Base-by-base conservation (phyloP, 148 eudicot species). In the Camellia lanceoleosa region DNA sequence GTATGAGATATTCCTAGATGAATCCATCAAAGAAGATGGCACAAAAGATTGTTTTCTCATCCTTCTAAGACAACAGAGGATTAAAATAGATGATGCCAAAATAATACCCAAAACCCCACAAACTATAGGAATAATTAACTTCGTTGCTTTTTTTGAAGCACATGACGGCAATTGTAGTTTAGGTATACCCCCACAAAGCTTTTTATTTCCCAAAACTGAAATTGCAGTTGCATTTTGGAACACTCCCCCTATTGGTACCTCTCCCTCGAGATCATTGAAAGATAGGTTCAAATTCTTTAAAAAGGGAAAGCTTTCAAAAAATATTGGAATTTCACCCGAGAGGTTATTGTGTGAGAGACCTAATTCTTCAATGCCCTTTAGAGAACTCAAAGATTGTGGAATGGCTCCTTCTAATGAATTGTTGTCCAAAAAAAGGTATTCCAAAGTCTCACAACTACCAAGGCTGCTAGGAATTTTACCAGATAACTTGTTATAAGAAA, bases 321-420 rank as follows among this genome's bases (percentile, higher is more conserved):
- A 84, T 19, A 7, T 54, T 7, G 90, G 90, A 72, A 87, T 86
- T 43, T 65, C 42, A 2, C 92, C 87, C 0, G 87, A 85, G 10
- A 87, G 71, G 16, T 87, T 82, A 68, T 89, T 89, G 3, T 60
- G 71, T 16, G 92, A 89, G 55, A 89, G 84, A 78, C 87, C 87
- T 20, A 89, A 20, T 1, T 42, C 30, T 49, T 51, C 77, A 10
- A 87, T n/a, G 63, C 85, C 86, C 52, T 43, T 65, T 58, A 89
- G 47, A 46, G 71, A 52, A 51, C 65, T 79, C 6, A 83, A 77
- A 5, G 85, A 78, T 13, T 59, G 59, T 69, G 83, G 88, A 44
- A 89, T 80, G 0, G 56, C 4, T 15, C 89, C 89, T 7, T 75
- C 60, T 52, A 85, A 73, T 18, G 42, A 74, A 73, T 87, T 89